Percentiles rank a stretch among this genome's conserved stretches.
Evolutionary conservation across 768 basidiomycete genomes (phyloP).

Genomic region (Daedalea quercina): DNA sequence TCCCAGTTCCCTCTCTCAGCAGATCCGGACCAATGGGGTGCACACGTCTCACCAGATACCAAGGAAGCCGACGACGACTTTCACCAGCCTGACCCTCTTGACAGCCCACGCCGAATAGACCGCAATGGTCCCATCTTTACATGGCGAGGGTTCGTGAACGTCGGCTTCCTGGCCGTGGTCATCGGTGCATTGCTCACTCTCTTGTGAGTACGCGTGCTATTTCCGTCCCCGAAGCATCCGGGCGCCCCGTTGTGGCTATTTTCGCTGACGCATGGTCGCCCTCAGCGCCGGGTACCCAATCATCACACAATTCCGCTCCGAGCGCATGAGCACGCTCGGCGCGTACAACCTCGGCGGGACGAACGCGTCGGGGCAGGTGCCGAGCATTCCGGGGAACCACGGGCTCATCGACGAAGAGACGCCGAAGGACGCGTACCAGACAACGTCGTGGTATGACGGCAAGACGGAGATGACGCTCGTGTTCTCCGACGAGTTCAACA

Average conservation of each 20-base stretch:
- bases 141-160: conserved; percentile 35
- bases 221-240: neutral
- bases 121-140: conserved; percentile 28
- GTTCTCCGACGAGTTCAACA: conserved; percentile 88
- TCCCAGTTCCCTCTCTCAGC: conserved; percentile 30
- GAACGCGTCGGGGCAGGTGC: conserved; percentile 41
- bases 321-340: conserved; percentile 21
- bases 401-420: conserved; percentile 76
- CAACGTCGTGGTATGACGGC: conserved; percentile 45
- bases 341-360: conserved; percentile 42
- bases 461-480: conserved; percentile 53
- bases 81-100: conserved; percentile 26
- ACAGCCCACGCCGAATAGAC: conserved; percentile 23
- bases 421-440: conserved; percentile 50
- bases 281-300: conserved; percentile 31
- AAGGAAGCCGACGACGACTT: conserved; percentile 35
- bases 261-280: neutral
- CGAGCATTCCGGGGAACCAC: conserved; percentile 34
- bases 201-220: conserved; percentile 18
- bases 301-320: conserved; percentile 22
- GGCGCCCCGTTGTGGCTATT: neutral
- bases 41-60: conserved; percentile 18
- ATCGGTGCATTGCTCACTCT: conserved; percentile 23
- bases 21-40: conserved; percentile 31
- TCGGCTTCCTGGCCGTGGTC: conserved; percentile 31